Evolutionary conservation across 305 asterid genomes (phyloP), one percentile per base, ranked within the genome.

Genomic region (Fraxinus dipetala): DNA sequence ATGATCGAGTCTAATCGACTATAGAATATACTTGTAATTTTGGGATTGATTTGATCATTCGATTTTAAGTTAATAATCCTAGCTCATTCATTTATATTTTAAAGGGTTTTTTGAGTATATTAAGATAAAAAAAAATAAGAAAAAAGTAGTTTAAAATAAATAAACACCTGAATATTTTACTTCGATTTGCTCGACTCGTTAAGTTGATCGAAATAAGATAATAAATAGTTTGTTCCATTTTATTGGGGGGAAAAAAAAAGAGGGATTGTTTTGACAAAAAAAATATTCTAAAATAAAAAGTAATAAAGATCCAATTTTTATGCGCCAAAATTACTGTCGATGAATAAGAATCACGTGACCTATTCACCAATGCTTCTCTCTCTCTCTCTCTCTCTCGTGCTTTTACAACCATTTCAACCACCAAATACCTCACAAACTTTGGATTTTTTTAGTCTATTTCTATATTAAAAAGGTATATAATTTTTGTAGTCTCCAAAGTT

Each of bases 341-440:
- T 82, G 82, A 83, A 89, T 83, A 84, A 77, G 91, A 90, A 90
- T 90, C 97, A 85, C 89, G 95, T 92, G 93, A 88, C 72, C 72
- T 82, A 13, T 80, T 80, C 80, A 84, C 85, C 86, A 85, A 69
- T 78, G 43, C 28, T 26, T 8, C 78, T 45, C 81, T 56, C 84
- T 72, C 81, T 36, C 84, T 81, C 89, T 63, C 61, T 43, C 40
- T 61, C 75, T 34, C 75, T 63, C 70, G 78, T 79, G 83, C 48
- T 78, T 79, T 75, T 61, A 83, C 85, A 84, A 83, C 91, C 85
- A 86, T 72, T 85, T 79, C 82, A 87, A 83, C 91, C 78, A 83
- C 82, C 84, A 18, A 77, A 77, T 83, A 20, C 73, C 72, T 73
- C 69, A 13, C 48, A 82, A 84, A 82, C 76, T 36, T 80, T 38